A percentile compares a stretch with the other conserved stretches of the same genome.
phyloP scores from a whole-genome alignment of 1,284 basidiomycete species.

The Kalmanozyma brasiliensis region DNA sequence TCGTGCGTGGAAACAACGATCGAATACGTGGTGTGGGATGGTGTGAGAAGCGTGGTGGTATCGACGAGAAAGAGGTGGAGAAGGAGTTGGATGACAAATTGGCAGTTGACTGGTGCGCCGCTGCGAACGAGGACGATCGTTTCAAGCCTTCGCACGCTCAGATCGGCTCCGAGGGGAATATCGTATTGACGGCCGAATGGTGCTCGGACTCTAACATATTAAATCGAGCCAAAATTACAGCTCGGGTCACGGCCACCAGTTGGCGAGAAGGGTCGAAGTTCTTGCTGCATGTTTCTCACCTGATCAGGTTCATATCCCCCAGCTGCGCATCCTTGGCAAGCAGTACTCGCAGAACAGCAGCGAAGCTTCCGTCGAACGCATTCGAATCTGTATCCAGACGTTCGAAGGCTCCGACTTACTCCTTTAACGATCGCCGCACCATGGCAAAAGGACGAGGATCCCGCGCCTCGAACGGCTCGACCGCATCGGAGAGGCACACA shows the following conservation, averaged over 20 bases:
- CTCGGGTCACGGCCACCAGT: no score
- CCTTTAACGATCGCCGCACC: background rate
- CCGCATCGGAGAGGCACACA: constrained; percentile 15
- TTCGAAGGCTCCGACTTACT: no score
- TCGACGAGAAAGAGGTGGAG: constrained; percentile 12
- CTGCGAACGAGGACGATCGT: constrained; percentile 22
- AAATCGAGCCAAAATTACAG: no score
- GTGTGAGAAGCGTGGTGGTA: background rate
- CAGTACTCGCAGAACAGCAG: no score
- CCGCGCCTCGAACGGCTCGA: constrained; percentile 25
- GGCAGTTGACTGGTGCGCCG: constrained; percentile 11
- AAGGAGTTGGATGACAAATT: constrained; percentile 44
- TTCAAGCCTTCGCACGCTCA: constrained; percentile 9
- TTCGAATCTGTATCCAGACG: no score
- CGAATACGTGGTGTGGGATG: background rate
- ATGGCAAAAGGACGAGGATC: constrained; percentile 24
- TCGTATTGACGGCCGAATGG: no score
- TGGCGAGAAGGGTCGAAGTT: no score
- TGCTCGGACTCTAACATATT: no score
- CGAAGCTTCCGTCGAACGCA: no score
- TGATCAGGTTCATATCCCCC: no score
- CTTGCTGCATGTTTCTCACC: no score
- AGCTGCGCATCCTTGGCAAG: no score
- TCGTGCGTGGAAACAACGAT: background rate
- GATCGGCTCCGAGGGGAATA: constrained; percentile 31